Base-by-base conservation (phyloP, 78 protist species). In the Dictyostelium capitatum region DNA sequence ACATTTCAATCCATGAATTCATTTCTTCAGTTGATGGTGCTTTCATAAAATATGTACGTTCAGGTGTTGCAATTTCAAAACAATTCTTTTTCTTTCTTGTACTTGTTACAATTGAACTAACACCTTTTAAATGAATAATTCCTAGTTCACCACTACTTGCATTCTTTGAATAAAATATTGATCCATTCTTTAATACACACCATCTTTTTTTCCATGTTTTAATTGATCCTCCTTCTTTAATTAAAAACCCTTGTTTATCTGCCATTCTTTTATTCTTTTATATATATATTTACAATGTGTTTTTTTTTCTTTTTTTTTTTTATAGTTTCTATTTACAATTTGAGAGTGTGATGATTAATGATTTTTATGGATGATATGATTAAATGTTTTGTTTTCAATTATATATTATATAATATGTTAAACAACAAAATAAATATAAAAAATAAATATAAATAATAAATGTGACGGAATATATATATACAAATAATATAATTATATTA, bases 171-270 rank as follows among this genome's bases (percentile, higher is more conserved):
- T 94, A 94, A 70, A 70, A 82, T 32, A 94, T 90, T 17, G 82
- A 59, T 6, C 82, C 78, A 84, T 90, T 79, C 41, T 87, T 94
- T 23, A 94, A 56, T 11, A 94, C 96, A 72, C 89, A 80, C 96
- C 96, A 94, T 91, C 96, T 51, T 56, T 94, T 87, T 53, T 56
- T 84, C 96, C 96, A 94, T 74, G 96, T 89, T 82, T 94, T 94
- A 19, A 89, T 81, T 14, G 74, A 62, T 48, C 95, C 91, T 51
- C 96, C 96, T 75, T 94, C 94, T 20, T 94, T 94, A 8, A 74
- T 90, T 15, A 94, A 46, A 54, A 77, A 94, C 1, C 96, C 96
- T 69, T 82, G 83, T 82, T 90, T 93, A 74, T 85, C 94, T n/a
- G 96, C 91, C 96, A 93, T 93, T n/a, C n/a, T n/a, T n/a, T n/a